phyloP scores from a whole-genome alignment of 495 filamentous ascomycete genomes.

The Rhizodiscina lignyota region DNA sequence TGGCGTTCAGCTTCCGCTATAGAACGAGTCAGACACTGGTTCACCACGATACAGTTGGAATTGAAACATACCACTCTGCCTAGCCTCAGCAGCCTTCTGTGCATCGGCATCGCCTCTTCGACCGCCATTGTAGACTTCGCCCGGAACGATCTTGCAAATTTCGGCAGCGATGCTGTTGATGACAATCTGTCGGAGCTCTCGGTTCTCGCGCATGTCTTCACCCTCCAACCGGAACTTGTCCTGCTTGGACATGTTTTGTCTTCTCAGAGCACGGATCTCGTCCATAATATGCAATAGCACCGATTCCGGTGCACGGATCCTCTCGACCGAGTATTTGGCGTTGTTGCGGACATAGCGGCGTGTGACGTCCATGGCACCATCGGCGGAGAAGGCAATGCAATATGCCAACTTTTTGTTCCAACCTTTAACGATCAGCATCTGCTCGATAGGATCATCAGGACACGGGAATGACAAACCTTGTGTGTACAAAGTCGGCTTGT shows the following conservation, averaged over 20 bases:
- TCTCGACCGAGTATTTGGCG: conserved; percentile 50
- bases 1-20: no score
- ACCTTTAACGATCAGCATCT: conserved; percentile 22
- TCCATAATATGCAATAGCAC: conserved; percentile 76
- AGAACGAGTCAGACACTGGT: no score
- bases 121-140: conserved; percentile 9
- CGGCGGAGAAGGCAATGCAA: conserved; percentile 89
- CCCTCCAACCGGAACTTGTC: conserved; percentile 67
- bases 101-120: conserved; percentile 12
- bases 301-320: conserved; percentile 66
- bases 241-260: conserved; percentile 62
- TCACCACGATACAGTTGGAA: no score
- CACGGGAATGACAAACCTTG: conserved; percentile 41
- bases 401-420: conserved; percentile 94
- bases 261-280: conserved; percentile 71
- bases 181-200: conserved; percentile 63
- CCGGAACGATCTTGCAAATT: conserved; percentile 32
- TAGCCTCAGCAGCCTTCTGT: conserved; percentile 22
- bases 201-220: conserved; percentile 77
- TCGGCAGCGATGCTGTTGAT: conserved; percentile 51
- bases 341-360: conserved; percentile 82
- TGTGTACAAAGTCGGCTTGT: conserved; percentile 81
- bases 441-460: not conserved
- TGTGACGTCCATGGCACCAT: conserved; percentile 91
- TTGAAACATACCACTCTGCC: not conserved